Conservation (phyloP, 2,329 filamentous ascomycete genomes). For the Chaetomiaceae sp. region DNA sequence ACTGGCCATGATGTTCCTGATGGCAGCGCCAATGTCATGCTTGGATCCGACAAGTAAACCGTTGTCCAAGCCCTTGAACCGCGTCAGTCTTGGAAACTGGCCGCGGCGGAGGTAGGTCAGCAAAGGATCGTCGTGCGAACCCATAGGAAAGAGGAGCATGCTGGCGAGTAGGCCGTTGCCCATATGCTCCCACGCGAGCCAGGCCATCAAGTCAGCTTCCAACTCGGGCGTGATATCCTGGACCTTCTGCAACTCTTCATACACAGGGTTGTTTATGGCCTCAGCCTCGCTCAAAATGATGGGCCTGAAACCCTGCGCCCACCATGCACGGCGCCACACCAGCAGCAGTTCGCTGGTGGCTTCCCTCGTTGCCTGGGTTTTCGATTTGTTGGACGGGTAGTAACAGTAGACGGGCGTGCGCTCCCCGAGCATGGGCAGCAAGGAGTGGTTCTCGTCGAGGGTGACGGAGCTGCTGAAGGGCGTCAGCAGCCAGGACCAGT, state of each 20-base stretch:
- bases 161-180: constrained; percentile 74
- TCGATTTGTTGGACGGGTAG: constrained; percentile 63
- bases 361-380: constrained; percentile 57
- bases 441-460: constrained; percentile 73
- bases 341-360: constrained; percentile 75
- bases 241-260: constrained; percentile 58
- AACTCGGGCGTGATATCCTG: constrained; percentile 55
- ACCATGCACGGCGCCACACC: constrained; percentile 90
- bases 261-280: constrained; percentile 75
- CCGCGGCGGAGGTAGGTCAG: constrained; percentile 68
- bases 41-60: constrained; percentile 69
- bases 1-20: constrained; percentile 54
- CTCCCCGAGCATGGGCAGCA: constrained; percentile 68
- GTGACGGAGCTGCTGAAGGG: constrained; percentile 79
- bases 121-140: constrained; percentile 62
- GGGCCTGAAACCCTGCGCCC: constrained; percentile 85
- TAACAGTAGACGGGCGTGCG: constrained; percentile 83
- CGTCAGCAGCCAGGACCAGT: constrained; percentile 79
- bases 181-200: constrained; percentile 92
- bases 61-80: constrained; percentile 64
- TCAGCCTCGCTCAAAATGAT: constrained; percentile 74
- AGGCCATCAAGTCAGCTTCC: constrained; percentile 68
- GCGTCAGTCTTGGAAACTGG: constrained; percentile 65
- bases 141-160: constrained; percentile 81
- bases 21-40: constrained; percentile 54